Evolutionary conservation across 768 basidiomycete species (phyloP), one percentile per base, ranked within the genome.

Genomic region (Boletus rubroflammeus): DNA sequence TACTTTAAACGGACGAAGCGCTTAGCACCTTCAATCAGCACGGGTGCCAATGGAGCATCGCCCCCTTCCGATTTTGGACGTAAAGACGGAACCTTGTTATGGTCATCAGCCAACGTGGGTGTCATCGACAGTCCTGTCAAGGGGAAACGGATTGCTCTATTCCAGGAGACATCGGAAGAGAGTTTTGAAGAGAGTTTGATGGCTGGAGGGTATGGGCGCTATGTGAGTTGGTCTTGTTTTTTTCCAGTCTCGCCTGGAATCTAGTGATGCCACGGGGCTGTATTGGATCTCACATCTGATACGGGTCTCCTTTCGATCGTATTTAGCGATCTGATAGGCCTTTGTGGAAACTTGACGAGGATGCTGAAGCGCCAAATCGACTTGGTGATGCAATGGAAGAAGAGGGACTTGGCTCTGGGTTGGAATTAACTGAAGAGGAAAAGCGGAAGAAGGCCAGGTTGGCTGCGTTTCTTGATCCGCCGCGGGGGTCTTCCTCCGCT

Each of bases 181-280:
- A 90, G 88, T 62, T 90, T 91, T 61, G 89, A 91, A 62, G 88
- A 91, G 70, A 87, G 87, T 60, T 67, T 90, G 39, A 88, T 90
- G 81, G 88, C 87, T 19, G 87, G 88, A 29, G 88, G 89, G 8
- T 90, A 90, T 68, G 86, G 84, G 1, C 79, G 79, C 57, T 90
- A 90, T 68, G 88, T 85, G 67, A 69, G 83, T 73, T 44, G n/a
- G 23, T 23, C 15, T 32, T 26, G 21, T 34, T 31, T 34, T 53
- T 49, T 15, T 26, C 29, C 43, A 31, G 55, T 41, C 41, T 50
- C 36, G 19, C 40, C 15, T 44, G 46, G 19, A 31, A 34, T 23
- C 19, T 21, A 46, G 54, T n/a, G 19, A 9, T 56, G 41, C n/a
- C 31, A 44, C 19, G 38, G 56, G 41, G 40, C 7, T 34, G 50